phyloP scores from a whole-genome alignment of 2,329 filamentous ascomycete genomes.

The Grosmannia serpens region DNA sequence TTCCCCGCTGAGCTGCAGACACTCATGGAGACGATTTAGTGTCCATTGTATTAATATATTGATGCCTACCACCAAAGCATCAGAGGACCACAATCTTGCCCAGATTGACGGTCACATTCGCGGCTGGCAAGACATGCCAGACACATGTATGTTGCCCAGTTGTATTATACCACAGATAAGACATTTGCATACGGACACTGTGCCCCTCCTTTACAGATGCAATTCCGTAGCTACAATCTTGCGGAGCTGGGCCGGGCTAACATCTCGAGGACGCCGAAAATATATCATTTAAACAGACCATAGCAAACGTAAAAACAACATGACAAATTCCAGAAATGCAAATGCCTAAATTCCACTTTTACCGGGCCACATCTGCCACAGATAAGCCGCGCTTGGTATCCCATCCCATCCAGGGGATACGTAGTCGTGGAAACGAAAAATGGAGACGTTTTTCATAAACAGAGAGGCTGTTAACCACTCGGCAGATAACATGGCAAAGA shows the following conservation, averaged over 20 bases:
- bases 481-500: background rate
- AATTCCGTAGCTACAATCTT: too few relatives aligned
- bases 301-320: too few relatives aligned
- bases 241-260: background rate
- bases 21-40: background rate
- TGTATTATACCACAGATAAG: too few relatives aligned
- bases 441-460: background rate
- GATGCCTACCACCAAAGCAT: background rate
- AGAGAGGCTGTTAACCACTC: background rate
- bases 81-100: background rate
- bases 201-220: too few relatives aligned
- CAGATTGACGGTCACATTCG: background rate
- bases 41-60: background rate
- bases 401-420: too few relatives aligned
- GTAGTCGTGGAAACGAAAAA: background rate
- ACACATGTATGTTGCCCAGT: too few relatives aligned
- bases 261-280: too few relatives aligned
- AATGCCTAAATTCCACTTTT: background rate
- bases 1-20: background rate
- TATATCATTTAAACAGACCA: background rate
- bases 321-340: too few relatives aligned
- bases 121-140: background rate
- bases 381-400: background rate
- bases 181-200: too few relatives aligned
- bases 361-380: background rate